phyloP scores from a whole-genome alignment of 306 rosid species.

The Pyrus betulifolia region DNA sequence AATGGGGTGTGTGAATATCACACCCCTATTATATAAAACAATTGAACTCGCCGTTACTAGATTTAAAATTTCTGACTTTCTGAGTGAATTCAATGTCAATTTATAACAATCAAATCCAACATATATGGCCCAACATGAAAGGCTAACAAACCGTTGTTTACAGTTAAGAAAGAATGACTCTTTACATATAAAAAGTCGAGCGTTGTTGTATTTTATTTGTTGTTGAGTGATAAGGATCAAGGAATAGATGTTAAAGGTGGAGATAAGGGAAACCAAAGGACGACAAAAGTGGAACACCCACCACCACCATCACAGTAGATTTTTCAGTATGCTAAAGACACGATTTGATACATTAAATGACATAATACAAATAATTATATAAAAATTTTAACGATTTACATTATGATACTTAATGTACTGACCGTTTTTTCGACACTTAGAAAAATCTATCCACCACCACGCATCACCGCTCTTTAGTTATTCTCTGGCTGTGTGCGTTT shows the following conservation, averaged over 20 bases:
- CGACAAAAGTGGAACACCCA: background rate
- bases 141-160: background rate
- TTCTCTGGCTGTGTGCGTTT: constrained; percentile 14
- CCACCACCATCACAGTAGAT: background rate
- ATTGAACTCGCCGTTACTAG: background rate
- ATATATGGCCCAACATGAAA: background rate
- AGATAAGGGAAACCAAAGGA: background rate
- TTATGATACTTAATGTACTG: too few relatives aligned
- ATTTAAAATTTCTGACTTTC: too few relatives aligned
- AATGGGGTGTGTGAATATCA: too few relatives aligned
- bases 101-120: background rate
- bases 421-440: too few relatives aligned
- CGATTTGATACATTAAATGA: rapidly evolving
- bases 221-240: background rate
- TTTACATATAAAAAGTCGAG: background rate
- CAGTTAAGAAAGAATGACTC: background rate
- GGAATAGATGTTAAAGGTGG: background rate
- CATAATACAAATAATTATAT: too few relatives aligned
- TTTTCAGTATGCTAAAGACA: too few relatives aligned
- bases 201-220: too few relatives aligned
- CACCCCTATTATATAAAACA: too few relatives aligned
- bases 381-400: too few relatives aligned
- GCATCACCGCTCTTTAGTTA: constrained; percentile 7
- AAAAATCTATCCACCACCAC: background rate
- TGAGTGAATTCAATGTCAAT: background rate